Evolutionary conservation across 345 rosid genomes (phyloP).

Genomic region (Murraya paniculata): DNA sequence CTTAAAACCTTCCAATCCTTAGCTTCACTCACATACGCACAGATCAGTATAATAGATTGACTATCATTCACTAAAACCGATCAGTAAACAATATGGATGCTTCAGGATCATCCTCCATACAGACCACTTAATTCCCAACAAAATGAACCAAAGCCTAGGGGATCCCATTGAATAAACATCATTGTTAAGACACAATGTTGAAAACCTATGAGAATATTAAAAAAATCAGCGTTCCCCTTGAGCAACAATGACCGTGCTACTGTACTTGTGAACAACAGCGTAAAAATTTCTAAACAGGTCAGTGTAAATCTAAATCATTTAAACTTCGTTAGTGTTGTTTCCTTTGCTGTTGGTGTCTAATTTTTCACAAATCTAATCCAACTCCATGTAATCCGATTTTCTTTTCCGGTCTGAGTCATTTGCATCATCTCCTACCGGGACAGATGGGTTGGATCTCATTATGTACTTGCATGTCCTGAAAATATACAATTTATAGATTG

Average conservation of each 20-base stretch:
- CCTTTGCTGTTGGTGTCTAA: not conserved
- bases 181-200: not conserved
- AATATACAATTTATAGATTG: not conserved
- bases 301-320: not conserved
- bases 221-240: conserved; percentile 1
- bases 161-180: not conserved
- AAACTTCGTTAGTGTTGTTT: not conserved
- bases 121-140: not conserved
- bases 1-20: not conserved
- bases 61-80: conserved; percentile 1
- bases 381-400: conserved; percentile 18
- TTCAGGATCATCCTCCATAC: not conserved
- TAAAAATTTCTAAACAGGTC: not conserved
- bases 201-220: not conserved
- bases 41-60: not conserved
- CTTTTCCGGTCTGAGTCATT: conserved; percentile 13
- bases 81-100: not conserved
- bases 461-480: conserved; percentile 30
- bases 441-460: conserved; percentile 13
- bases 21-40: not conserved
- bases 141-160: not conserved
- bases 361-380: conserved; percentile 11
- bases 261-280: not conserved
- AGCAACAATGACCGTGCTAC: not conserved
- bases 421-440: conserved; percentile 13